Percentiles rank a stretch among this genome's conserved stretches.
Conservation (phyloP, 306 rosid species). For the Canavalia ensiformis region DNA sequence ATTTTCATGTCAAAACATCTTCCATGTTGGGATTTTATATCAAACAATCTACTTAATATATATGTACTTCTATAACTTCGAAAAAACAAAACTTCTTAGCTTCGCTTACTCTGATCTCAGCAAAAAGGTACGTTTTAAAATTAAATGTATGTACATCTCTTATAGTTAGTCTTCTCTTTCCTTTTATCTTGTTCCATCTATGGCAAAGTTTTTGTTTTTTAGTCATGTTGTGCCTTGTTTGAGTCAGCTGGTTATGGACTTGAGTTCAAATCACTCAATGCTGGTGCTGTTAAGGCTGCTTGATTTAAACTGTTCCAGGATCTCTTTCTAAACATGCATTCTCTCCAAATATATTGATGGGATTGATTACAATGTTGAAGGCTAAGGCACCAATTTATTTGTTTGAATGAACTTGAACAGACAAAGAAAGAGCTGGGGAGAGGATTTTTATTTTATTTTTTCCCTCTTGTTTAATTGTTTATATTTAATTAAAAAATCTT, state of each 20-base stretch:
- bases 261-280: too few species aligned
- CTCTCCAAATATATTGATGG: too few species aligned
- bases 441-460: not conserved
- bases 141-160: not conserved
- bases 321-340: too few species aligned
- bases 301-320: too few species aligned
- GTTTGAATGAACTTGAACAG: slow-evolving; percentile 20
- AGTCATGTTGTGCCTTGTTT: too few species aligned
- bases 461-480: not conserved
- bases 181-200: slow-evolving; percentile 2
- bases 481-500: not conserved
- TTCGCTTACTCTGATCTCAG: not conserved
- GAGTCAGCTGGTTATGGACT: too few species aligned
- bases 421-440: too few species aligned
- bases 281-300: too few species aligned
- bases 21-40: not conserved
- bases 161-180: not conserved
- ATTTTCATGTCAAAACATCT: slow-evolving; percentile 9
- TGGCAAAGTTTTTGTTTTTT: not conserved
- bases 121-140: not conserved
- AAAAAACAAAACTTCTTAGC: not conserved
- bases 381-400: too few species aligned
- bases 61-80: not conserved
- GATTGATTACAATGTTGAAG: too few species aligned
- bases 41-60: not conserved